Evolutionary conservation across 2,329 filamentous ascomycete genomes (phyloP).

Genomic region (Cordyceps cateniannulata): DNA sequence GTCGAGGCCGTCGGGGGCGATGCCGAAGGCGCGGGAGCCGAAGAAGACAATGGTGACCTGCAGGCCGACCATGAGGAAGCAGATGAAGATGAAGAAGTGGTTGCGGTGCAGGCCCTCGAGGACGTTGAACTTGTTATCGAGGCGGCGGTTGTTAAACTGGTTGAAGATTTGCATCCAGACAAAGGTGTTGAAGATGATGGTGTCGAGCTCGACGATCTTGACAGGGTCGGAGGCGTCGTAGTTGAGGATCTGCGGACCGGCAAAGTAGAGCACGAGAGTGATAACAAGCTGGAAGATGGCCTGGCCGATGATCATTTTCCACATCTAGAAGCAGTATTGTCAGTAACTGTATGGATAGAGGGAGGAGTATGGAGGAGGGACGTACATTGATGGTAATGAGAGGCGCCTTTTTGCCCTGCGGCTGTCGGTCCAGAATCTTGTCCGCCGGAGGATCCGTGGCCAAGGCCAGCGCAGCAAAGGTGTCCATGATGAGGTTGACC

Average conservation of each 20-base stretch:
- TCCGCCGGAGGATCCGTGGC: conserved; percentile 57
- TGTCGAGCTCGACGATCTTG: conserved; percentile 43
- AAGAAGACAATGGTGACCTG: conserved; percentile 82
- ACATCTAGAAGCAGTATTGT: conserved; percentile 40
- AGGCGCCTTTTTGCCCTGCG: conserved; percentile 58
- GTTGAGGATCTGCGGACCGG: conserved; percentile 47
- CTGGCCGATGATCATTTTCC: conserved; percentile 61
- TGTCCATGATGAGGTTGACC: conserved; percentile 61
- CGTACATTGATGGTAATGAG: conserved; percentile 56
- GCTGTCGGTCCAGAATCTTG: conserved; percentile 48
- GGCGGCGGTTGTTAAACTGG: conserved; percentile 72
- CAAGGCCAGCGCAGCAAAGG: conserved; percentile 60
- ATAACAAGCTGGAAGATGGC: conserved; percentile 54
- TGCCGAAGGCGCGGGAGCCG: conserved; percentile 68
- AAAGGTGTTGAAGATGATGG: conserved; percentile 63
- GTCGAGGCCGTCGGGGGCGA: conserved; percentile 45
- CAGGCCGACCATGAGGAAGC: conserved; percentile 73
- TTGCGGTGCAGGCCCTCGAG: conserved; percentile 76
- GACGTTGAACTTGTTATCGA: conserved; percentile 85
- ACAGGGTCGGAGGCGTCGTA: conserved; percentile 42
- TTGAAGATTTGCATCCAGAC: conserved; percentile 77
- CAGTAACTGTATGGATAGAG: not conserved
- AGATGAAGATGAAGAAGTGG: conserved; percentile 76
- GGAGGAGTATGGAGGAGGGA: not conserved
- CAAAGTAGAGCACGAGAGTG: conserved; percentile 55